Percentiles rank a stretch among this genome's conserved stretches.
These are phyloP conservation scores for Globisporangium uncinulatum DNA, from an alignment of 352 stramenopile species.

Conservation along the genomic window DNA sequence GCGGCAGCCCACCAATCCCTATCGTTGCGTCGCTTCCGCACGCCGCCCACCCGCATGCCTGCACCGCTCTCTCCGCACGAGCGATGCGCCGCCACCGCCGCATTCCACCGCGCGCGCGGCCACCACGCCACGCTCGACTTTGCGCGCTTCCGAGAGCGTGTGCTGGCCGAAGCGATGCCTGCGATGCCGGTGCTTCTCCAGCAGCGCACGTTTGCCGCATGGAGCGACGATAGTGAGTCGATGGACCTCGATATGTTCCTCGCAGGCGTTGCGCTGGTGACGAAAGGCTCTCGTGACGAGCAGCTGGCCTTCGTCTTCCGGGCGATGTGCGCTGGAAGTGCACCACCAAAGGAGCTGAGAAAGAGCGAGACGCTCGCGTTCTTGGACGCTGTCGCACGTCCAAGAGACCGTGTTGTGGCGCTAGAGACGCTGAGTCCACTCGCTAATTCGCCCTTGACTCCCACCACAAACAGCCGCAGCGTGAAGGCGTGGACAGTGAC, in stretches of 20 bases:
- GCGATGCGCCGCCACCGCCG: conserved; percentile 14
- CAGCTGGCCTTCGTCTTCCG: conserved; percentile 38
- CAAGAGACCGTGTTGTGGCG: conserved; percentile 12
- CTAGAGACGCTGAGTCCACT: conserved; percentile 5
- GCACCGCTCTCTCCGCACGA: conserved; percentile 21
- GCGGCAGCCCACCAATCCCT: too few relatives aligned
- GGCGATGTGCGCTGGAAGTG: conserved; percentile 19
- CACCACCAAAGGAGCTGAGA: conserved; percentile 9
- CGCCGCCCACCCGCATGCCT: not conserved
- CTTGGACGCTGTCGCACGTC: conserved; percentile 10
- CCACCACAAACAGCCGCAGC: not conserved
- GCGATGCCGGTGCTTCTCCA: conserved; percentile 25
- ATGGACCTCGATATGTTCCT: conserved; percentile 33
- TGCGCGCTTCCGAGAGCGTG: conserved; percentile 26
- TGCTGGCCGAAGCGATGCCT: conserved; percentile 30
- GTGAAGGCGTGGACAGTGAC: conserved; percentile 10
- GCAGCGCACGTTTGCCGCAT: conserved; percentile 30
- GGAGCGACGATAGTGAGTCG: conserved; percentile 20
- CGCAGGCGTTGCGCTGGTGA: conserved; percentile 19
- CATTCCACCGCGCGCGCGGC: conserved; percentile 40
- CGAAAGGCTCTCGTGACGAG: conserved; percentile 35
- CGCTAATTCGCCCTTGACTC: too few relatives aligned
- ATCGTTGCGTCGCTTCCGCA: too few relatives aligned
- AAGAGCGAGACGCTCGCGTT: conserved; percentile 24
- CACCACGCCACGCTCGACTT: conserved; percentile 24